Evolutionary conservation across 495 filamentous ascomycete genomes (phyloP).

Genomic region (Lentithecium fluviatile): DNA sequence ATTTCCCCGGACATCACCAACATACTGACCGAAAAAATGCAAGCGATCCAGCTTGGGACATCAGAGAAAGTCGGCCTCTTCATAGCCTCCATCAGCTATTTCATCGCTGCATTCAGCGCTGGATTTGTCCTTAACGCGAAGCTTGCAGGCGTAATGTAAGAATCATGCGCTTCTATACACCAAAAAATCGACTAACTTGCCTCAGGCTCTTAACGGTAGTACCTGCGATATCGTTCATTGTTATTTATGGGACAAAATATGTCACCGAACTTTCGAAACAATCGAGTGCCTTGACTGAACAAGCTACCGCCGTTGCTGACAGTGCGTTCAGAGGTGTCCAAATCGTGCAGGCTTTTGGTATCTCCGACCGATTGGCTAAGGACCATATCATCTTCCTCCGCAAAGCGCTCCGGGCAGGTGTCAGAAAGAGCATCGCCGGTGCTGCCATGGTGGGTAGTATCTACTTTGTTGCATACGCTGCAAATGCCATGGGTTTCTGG

Average conservation of each 20-base stretch:
- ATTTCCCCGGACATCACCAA: constrained; percentile 38
- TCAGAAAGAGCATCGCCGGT: constrained; percentile 38
- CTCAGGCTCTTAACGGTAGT: constrained; percentile 39
- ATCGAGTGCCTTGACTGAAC: constrained; percentile 25
- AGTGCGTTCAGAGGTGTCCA: constrained; percentile 52
- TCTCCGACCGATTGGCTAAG: constrained; percentile 42
- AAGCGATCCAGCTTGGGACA: constrained; percentile 48
- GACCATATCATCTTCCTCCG: constrained; percentile 44
- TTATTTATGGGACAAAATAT: constrained; percentile 39
- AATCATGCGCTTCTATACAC: too few relatives aligned
- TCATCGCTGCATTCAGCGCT: constrained; percentile 53
- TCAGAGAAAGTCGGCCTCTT: constrained; percentile 54
- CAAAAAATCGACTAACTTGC: constrained; percentile 31
- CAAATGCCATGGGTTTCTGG: constrained; percentile 56
- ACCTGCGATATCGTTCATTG: constrained; percentile 45
- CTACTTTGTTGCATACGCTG: constrained; percentile 49
- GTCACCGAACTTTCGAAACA: constrained; percentile 35
- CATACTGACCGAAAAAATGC: constrained; percentile 44
- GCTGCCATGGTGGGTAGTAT: constrained; percentile 44
- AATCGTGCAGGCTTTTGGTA: constrained; percentile 56
- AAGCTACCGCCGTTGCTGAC: constrained; percentile 47
- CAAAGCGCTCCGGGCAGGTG: constrained; percentile 32
- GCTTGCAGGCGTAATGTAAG: constrained; percentile 44
- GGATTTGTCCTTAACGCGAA: constrained; percentile 53
- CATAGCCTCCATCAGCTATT: constrained; percentile 50